phyloP scores from a whole-genome alignment of 2,329 filamentous ascomycete species.

The Aspergillus neoniger region DNA sequence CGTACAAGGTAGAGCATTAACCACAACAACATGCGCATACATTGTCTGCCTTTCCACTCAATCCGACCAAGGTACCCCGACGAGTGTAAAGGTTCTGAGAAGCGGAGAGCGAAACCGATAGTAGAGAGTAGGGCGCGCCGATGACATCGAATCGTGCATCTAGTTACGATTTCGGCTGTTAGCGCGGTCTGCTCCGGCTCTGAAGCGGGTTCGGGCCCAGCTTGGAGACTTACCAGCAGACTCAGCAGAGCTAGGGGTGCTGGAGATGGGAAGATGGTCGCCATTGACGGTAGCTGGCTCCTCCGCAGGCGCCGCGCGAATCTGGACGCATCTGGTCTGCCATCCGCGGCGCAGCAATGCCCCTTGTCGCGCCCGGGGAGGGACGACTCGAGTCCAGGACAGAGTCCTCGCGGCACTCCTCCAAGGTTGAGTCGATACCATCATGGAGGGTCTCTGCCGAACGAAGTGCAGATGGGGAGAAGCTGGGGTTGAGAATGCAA shows the following conservation, averaged over 20 bases:
- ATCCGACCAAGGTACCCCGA: slow-evolving; percentile 83
- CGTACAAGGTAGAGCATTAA: neutral
- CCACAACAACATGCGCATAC: slow-evolving; percentile 50
- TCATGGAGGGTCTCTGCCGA: slow-evolving; percentile 17
- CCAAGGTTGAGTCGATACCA: slow-evolving; percentile 41
- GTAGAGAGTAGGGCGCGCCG: slow-evolving; percentile 86
- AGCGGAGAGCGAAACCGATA: slow-evolving; percentile 88
- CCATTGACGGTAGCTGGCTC: slow-evolving; percentile 40
- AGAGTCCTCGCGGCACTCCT: slow-evolving; percentile 38
- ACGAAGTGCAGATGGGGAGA: slow-evolving; percentile 9
- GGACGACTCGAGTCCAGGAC: slow-evolving; percentile 35
- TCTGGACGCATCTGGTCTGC: slow-evolving; percentile 44
- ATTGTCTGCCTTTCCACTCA: slow-evolving; percentile 89
- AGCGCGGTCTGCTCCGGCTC: slow-evolving; percentile 10
- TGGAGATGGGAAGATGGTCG: slow-evolving; percentile 39
- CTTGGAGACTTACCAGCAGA: slow-evolving; percentile 41
- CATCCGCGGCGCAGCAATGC: slow-evolving; percentile 23
- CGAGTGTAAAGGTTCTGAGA: slow-evolving; percentile 93
- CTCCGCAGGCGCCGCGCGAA: slow-evolving; percentile 47
- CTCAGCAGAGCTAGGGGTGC: slow-evolving; percentile 42
- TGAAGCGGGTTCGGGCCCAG: no score
- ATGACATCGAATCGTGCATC: slow-evolving; percentile 95
- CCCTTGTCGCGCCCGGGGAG: slow-evolving; percentile 26
- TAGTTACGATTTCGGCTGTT: slow-evolving; percentile 40
- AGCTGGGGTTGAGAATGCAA: slow-evolving; percentile 9